phyloP scores from a whole-genome alignment of 2,329 filamentous ascomycete genomes.

The Trichoderma sp. region DNA sequence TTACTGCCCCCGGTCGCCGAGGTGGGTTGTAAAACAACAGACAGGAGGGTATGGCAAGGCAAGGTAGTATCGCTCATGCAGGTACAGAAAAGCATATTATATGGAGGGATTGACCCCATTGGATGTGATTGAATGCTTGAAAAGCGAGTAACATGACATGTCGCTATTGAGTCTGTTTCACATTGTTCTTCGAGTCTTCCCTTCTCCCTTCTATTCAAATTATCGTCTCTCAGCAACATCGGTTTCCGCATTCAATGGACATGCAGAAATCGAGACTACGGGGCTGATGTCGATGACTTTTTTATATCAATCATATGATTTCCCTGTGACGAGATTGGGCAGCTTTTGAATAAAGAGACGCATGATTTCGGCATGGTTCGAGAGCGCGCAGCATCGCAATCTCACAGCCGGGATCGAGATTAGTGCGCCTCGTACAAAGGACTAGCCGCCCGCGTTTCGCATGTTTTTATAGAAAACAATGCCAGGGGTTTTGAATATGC shows the following conservation, averaged over 20 bases:
- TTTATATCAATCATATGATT: background rate
- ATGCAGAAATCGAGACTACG: no score
- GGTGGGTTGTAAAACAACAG: slow-evolving; percentile 4
- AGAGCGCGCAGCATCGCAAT: slow-evolving; percentile 25
- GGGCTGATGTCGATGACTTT: no score
- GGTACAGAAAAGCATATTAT: slow-evolving; percentile 6
- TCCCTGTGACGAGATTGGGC: slow-evolving; percentile 11
- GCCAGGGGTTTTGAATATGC: background rate
- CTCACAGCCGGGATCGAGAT: slow-evolving; percentile 26
- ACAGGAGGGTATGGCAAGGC: background rate
- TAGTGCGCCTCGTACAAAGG: background rate
- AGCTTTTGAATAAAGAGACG: background rate
- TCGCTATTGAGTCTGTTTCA: background rate
- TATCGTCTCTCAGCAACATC: no score
- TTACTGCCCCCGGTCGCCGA: background rate
- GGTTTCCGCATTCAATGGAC: no score
- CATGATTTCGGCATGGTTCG: slow-evolving; percentile 3
- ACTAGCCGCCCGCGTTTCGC: slow-evolving; percentile 22
- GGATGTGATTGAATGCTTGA: background rate
- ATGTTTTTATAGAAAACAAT: background rate
- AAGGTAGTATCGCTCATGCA: slow-evolving; percentile 1
- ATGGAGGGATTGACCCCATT: background rate
- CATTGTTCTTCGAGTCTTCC: background rate
- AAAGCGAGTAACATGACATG: background rate
- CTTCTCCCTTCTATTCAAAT: background rate